Base-by-base conservation (phyloP, 2,329 filamentous ascomycete genomes). In the Diaporthe amygdali region DNA sequence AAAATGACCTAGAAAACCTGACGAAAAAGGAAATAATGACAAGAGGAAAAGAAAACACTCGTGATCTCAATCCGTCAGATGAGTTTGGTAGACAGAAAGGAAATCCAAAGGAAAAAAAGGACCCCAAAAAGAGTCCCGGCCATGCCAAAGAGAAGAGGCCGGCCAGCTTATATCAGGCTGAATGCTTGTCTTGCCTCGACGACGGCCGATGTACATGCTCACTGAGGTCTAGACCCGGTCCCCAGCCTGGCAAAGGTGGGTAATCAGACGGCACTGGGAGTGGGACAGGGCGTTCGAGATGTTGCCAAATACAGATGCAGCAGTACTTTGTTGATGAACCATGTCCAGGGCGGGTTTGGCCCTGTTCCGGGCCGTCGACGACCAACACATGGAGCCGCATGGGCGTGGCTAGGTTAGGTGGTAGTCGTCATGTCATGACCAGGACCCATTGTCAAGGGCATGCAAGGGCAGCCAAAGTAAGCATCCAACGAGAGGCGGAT, bases 281-380 rank as follows among this genome's bases (percentile, higher is more conserved):
- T 17, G 25, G 49, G 25, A 22, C 32, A 32, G 22, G 37, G 25
- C 49, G 66, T 39, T 51, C 22, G 66, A 59, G 41, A 41, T 68
- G 66, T 59, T 68, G 41, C 66, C 66, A 59, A 68, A 68, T 68
- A 59, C 66, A 59, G 66, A 27, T 8, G 39, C 52, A 10, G 52
- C 14, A 17, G 52, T 56, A 67, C 41, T 20, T 34, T 68, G 15
- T 49, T 20, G 32, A 49, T 49, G 30, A 34, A 46, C 66, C 66
- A 59, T 51, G 52, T 22, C 52, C 66, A 8, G 32, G 27, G 30
- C 52, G 39, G 52, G 41, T 59, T 68, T 68, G 52, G 66, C 41
- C 66, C 41, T 68, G 44, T 49, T 30, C 15, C 30, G 52, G 52
- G 41, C 52, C 66, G 52, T 59, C 17, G 30, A 39, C 66, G 52